Base-by-base conservation (phyloP, 2,329 filamentous ascomycete species). In the Zelopaecilomyces penicillatus region DNA sequence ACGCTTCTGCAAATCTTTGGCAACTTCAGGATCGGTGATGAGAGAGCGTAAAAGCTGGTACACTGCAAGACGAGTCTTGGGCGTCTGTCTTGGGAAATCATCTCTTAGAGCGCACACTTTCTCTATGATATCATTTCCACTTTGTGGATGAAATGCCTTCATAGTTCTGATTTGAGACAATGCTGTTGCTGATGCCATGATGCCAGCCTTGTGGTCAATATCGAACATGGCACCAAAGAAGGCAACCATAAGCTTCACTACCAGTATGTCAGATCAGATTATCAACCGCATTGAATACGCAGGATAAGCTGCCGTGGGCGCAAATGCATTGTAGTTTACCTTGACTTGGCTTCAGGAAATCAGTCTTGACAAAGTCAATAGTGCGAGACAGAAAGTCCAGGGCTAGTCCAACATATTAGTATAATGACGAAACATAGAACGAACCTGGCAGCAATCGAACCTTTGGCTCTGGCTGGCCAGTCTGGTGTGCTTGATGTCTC, bases 211-310 rank as follows among this genome's bases (percentile, higher is more conserved):
- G 60, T 78, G 75, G 50, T 80, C 76, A 43, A 75, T 70, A 3
- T 73, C 73, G 50, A 79, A 80, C 66, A 80, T 75, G 46, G 73
- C 71, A 10, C 72, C 70, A 45, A 80, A 80, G 61, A 79, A 80
- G 32, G 65, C 63, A 28, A 77, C 63, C 6, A 76, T 56, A 0
- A 75, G 57, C 41, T 70, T 69, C 30, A 75, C 65, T 67, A 40
- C 8, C n/a, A 6, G 9, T 9, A 34, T 9, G 9, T 34, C 12
- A 34, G 32, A 9, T 9, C 32, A 9, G 8, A 12, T 34, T 34
- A 10, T 11, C 4, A 38, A 3, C 6, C 10, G 39, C 11, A 44
- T 37, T 30, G 5, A 26, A 29, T 10, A 7, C 30, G 12, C 19
- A 19, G 19, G 37, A 30, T 8, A 3, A 32, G 19, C 12, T 39